A percentile compares a stretch with the other conserved stretches of the same genome.
Evolutionary conservation across 805 yeast genomes (phyloP).

Genomic region (Maudiozyma serrabonitensis): DNA sequence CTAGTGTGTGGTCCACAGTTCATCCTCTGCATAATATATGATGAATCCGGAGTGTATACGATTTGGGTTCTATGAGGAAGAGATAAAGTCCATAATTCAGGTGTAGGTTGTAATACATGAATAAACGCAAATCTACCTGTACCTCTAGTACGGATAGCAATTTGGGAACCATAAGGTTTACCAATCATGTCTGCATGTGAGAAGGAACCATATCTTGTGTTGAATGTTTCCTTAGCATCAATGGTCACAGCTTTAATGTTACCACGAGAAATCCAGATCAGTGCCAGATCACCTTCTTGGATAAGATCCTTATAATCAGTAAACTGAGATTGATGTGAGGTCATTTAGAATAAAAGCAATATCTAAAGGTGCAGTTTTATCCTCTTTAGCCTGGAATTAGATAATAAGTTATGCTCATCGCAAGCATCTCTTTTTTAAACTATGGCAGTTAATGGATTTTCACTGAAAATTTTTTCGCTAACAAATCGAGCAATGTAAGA

Average conservation of each 20-base stretch:
- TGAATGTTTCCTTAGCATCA: constrained; percentile 48
- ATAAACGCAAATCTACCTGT: constrained; percentile 56
- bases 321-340: constrained; percentile 27
- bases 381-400: too few species aligned
- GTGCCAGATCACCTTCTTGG: constrained; percentile 77
- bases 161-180: constrained; percentile 71
- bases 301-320: constrained; percentile 53
- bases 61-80: constrained; percentile 96
- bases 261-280: constrained; percentile 77
- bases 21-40: constrained; percentile 79
- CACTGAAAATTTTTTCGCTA: too few species aligned
- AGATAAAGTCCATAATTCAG: constrained; percentile 94
- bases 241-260: constrained; percentile 67
- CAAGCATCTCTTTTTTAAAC: too few species aligned
- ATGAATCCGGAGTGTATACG: constrained; percentile 91
- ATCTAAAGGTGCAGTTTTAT: too few species aligned
- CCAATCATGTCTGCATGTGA: constrained; percentile 83
- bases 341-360: too few species aligned
- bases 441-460: too few species aligned
- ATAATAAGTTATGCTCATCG: too few species aligned
- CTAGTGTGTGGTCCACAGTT: constrained; percentile 61
- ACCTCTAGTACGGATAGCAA: constrained; percentile 59
- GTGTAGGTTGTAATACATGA: constrained; percentile 81
- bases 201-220: constrained; percentile 84
- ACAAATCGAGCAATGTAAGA: too few species aligned